Evolutionary conservation across 2,329 filamentous ascomycete genomes (phyloP), one percentile per base, ranked within the genome.

Genomic region (Venturia oleaginea): DNA sequence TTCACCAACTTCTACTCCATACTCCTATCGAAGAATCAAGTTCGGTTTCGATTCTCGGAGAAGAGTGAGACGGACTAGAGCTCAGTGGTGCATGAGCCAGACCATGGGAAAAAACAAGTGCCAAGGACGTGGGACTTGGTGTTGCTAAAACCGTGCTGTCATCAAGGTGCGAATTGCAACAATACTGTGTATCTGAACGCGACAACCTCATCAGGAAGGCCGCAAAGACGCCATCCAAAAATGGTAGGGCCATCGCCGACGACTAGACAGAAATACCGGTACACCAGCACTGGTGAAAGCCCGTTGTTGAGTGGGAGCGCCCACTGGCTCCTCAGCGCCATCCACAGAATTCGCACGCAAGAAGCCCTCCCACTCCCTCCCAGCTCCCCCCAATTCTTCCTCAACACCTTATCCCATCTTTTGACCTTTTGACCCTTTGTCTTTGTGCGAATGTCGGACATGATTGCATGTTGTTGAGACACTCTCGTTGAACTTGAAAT

Each of bases 141-240:
- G 27, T 55, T 34, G 30, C 51, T 55, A 55, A 55, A 32, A 32
- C 51, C 5, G 30, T 34, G 30, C 30, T 55, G 51, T 55, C 51
- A 55, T 55, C 51, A 34, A 27, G 15, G 34, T 11, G 15, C 51
- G 51, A 55, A 22, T 19, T 30, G 6, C 5, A 19, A 19, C 15
- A 2, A 15, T 27, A 19, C 27, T 13, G 2, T 55, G 51, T 55
- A 55, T 34, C 17, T 55, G 17, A 22, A 34, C 27, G 4, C 27
- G 4, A 55, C 51, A 4, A 55, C 51, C 30, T 55, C 51, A 55
- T 55, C 51, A 55, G 51, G 51, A 34, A 55, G 51, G 51, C 34
- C 51, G 30, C 27, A 34, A 19, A 55, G 30, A 15, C 22, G 51
- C 13, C 34, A 30, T 15, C 19, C 22, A 30, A 17, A 4, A 13